Conservation (phyloP, 495 filamentous ascomycete species). For the Tetracladium marchalianum region DNA sequence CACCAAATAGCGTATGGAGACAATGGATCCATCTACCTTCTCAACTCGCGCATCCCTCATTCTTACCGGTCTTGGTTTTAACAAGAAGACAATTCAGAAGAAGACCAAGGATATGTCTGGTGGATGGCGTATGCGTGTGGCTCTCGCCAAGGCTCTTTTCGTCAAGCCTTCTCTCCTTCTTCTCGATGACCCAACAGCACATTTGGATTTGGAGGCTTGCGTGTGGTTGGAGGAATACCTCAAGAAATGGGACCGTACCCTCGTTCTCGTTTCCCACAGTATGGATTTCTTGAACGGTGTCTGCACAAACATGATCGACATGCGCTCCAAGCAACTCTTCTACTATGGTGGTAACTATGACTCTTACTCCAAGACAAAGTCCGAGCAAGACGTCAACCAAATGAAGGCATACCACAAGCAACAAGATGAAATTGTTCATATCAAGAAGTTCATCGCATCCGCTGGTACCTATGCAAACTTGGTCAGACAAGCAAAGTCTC, state of each 20-base stretch:
- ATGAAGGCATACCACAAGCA: constrained; percentile 98
- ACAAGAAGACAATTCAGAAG: constrained; percentile 94
- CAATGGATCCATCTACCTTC: constrained; percentile 99
- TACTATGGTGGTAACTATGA: constrained; percentile 99
- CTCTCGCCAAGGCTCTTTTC: constrained; percentile 94
- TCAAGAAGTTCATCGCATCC: constrained; percentile 99
- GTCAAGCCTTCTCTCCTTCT: constrained; percentile 93
- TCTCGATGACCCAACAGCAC: constrained; percentile 96
- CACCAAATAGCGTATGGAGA: constrained; percentile 74
- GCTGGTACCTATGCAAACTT: constrained; percentile 99
- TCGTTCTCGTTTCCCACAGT: constrained; percentile 92
- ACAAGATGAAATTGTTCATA: constrained; percentile 97
- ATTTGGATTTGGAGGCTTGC: constrained; percentile 98
- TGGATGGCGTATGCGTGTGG: constrained; percentile 99
- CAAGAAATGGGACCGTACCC: constrained; percentile 99
- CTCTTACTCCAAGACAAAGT: constrained; percentile 89
- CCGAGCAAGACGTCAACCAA: constrained; percentile 95
- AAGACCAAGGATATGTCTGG: constrained; percentile 99
- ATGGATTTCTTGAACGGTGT: constrained; percentile 99
- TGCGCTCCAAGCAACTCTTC: constrained; percentile 78
- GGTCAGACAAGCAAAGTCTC: constrained; percentile 95
- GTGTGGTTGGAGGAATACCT: constrained; percentile 99
- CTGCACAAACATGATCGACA: constrained; percentile 97
- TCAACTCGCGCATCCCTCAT: constrained; percentile 92
- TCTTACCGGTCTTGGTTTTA: constrained; percentile 97